Evolutionary conservation across 1,284 basidiomycete genomes (phyloP).

Genomic region (Fomes fomentarius): DNA sequence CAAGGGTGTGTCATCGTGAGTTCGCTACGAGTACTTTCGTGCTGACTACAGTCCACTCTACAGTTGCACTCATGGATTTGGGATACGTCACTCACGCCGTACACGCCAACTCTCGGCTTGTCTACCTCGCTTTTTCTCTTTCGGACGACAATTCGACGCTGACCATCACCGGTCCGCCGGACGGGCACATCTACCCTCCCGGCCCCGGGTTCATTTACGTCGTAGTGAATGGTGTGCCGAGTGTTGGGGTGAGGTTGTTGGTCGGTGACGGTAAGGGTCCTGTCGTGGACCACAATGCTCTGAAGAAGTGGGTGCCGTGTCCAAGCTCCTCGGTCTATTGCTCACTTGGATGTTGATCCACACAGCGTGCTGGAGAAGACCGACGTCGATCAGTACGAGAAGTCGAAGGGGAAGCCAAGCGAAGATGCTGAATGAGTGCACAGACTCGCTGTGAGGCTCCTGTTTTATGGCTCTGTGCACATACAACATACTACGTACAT

Average conservation of each 20-base stretch:
- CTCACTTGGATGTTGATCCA: no score
- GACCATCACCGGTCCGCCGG: constrained; percentile 60
- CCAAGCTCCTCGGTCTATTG: no score
- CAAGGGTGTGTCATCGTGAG: constrained; percentile 33
- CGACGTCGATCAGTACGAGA: constrained; percentile 55
- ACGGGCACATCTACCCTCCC: constrained; percentile 71
- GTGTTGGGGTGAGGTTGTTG: constrained; percentile 66
- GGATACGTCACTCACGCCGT: constrained; percentile 81
- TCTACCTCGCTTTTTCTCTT: constrained; percentile 54
- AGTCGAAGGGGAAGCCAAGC: constrained; percentile 37
- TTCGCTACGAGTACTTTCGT: neutral
- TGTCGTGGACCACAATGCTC: constrained; percentile 54
- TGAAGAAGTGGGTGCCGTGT: constrained; percentile 52
- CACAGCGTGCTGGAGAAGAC: constrained; percentile 47
- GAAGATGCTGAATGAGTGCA: constrained; percentile 27
- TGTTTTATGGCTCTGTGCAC: no score
- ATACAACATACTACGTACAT: no score
- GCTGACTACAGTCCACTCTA: neutral
- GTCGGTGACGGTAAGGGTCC: constrained; percentile 69
- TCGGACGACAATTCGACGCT: constrained; percentile 42
- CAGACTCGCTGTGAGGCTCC: no score
- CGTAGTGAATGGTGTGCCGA: constrained; percentile 71
- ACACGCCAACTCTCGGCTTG: constrained; percentile 78
- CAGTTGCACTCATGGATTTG: constrained; percentile 81
- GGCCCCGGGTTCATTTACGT: constrained; percentile 82